Evolutionary conservation across 1,139 yeast species (phyloP).

Genomic region (Sugiyamaella grinbergsii): DNA sequence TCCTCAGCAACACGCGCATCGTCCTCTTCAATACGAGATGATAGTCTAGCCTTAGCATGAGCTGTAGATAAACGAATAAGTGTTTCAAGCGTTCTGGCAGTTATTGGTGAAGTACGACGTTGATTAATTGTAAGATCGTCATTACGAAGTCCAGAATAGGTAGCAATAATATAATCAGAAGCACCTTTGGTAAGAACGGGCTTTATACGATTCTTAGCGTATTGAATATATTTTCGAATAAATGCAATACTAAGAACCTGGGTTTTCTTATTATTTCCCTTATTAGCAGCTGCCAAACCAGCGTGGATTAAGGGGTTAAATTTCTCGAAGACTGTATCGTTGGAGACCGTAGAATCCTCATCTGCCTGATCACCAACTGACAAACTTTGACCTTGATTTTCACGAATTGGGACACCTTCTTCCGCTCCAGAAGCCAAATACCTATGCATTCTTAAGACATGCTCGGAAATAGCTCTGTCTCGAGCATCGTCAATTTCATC

Average conservation of each 20-base stretch:
- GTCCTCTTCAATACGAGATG: slow-evolving; percentile 67
- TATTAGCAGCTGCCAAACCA: slow-evolving; percentile 55
- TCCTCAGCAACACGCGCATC: slow-evolving; percentile 91
- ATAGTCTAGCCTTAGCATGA: slow-evolving; percentile 90
- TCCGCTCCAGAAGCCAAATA: slow-evolving; percentile 83
- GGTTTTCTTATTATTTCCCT: slow-evolving; percentile 27
- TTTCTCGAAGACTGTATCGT: slow-evolving; percentile 69
- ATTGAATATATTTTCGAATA: slow-evolving; percentile 87
- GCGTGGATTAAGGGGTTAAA: slow-evolving; percentile 82
- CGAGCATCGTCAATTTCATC: slow-evolving; percentile 87
- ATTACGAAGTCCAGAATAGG: slow-evolving; percentile 81
- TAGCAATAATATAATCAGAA: slow-evolving; percentile 74
- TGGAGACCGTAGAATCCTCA: slow-evolving; percentile 52
- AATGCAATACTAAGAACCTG: slow-evolving; percentile 81
- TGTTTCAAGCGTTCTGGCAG: slow-evolving; percentile 97
- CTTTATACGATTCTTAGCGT: slow-evolving; percentile 84
- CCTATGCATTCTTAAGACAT: slow-evolving; percentile 92
- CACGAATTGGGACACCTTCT: slow-evolving; percentile 95
- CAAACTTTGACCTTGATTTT: slow-evolving; percentile 64
- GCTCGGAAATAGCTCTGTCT: slow-evolving; percentile 90
- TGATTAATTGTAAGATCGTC: slow-evolving; percentile 71
- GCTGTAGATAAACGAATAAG: slow-evolving; percentile 94
- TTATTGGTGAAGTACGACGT: slow-evolving; percentile 89
- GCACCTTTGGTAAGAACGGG: slow-evolving; percentile 84
- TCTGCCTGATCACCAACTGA: slow-evolving; percentile 70